Conservation (phyloP, 2,329 filamentous ascomycete species). For the Calonectria leucothoes region DNA sequence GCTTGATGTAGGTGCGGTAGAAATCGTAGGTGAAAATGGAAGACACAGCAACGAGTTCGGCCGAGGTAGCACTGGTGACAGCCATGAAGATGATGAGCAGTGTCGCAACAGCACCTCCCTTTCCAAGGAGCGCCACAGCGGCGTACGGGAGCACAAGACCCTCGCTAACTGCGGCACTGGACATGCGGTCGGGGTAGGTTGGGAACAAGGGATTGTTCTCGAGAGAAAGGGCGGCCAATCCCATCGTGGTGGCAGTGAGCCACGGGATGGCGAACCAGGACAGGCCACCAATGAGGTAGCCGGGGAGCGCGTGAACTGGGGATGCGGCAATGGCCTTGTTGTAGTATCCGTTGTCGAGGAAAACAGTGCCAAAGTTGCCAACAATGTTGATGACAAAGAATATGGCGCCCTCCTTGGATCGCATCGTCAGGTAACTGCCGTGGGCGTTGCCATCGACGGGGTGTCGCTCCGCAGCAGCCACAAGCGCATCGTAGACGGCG, state of each 20-base stretch:
- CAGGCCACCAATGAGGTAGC: conserved; percentile 88
- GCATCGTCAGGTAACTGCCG: conserved; percentile 90
- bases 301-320: conserved; percentile 86
- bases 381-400: conserved; percentile 93
- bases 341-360: conserved; percentile 90
- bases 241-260: conserved; percentile 90
- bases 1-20: conserved; percentile 74
- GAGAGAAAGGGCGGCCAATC: conserved; percentile 82
- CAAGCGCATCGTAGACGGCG: conserved; percentile 82
- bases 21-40: conserved; percentile 88
- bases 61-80: conserved; percentile 58
- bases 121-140: conserved; percentile 80
- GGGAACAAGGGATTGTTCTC: conserved; percentile 61
- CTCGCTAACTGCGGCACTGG: conserved; percentile 75
- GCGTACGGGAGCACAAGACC: conserved; percentile 89
- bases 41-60: conserved; percentile 84
- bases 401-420: conserved; percentile 75
- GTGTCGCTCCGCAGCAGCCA: conserved; percentile 74
- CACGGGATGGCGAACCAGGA: conserved; percentile 95
- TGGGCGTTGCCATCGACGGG: conserved; percentile 84
- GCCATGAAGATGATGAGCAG: conserved; percentile 43
- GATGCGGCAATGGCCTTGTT: conserved; percentile 94
- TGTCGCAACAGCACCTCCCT: conserved; percentile 37
- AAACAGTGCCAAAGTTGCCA: conserved; percentile 86
- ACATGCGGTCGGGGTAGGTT: conserved; percentile 58